Evolutionary conservation across 495 filamentous ascomycete genomes (phyloP), one percentile per base, ranked within the genome.

Genomic region (Xanthoparmelia taractica): DNA sequence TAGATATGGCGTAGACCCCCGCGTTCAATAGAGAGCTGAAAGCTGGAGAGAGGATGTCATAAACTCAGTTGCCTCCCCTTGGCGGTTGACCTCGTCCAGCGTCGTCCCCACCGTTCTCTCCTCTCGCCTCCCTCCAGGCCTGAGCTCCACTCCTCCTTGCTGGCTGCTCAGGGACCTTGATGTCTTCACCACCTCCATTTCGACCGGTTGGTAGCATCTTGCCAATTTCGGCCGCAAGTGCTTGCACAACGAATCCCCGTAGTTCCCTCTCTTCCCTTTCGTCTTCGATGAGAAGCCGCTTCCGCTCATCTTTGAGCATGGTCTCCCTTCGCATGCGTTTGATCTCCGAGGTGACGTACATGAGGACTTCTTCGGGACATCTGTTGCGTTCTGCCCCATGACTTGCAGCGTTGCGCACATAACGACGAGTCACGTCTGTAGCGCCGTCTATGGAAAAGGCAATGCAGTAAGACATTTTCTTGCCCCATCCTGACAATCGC

Each of bases 361-460:
- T 78, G 34, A 97, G 78, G 8, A 96, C 93, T 63, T 94, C 90
- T 74, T 99, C 94, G 0, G 95, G 84, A 45, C 85, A 87, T 54
- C 83, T 81, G 64, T 75, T 87, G 61, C 94, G 86, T 40, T 88
- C 83, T 17, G 81, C 74, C n/a, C 87, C 86, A 68, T 91, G 82
- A 66, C 85, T 85, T 33, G 79, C 74, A n/a, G 81, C 77, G 74
- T 89, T 92, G 65, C 92, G 91, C 37, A 96, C 91, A 69, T 99
- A 99, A 65, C 94, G 88, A 20, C 93, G 85, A 17, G 94, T 99
- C 33, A 99, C 94, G 73, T 99, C 94, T 61, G 88, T 92, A 37
- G 90, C 92, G 47, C 94, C 94, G 66, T 99, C 94, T 65, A 88
- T 90, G 43, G 91, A 95, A 74, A 99, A 99, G 45, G 94, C 94